phyloP scores from a whole-genome alignment of 1,284 basidiomycete genomes.

The Tausonia pullulans region DNA sequence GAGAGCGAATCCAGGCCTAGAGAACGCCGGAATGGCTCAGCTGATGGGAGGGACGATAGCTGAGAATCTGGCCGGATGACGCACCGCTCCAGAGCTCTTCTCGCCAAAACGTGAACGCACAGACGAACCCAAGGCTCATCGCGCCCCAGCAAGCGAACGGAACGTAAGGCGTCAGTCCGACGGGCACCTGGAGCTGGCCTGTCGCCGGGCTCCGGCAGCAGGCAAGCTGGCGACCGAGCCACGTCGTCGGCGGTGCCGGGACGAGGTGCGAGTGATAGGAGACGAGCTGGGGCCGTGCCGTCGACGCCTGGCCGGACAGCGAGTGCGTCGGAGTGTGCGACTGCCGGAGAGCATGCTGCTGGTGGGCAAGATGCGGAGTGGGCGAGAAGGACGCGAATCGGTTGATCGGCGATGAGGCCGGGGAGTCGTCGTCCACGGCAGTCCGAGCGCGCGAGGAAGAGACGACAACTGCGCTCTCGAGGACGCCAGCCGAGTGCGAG shows the following conservation, averaged over 20 bases:
- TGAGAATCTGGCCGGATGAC: constrained; percentile 10
- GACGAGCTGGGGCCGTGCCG: not conserved
- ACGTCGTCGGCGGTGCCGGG: not conserved
- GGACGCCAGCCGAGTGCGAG: not conserved
- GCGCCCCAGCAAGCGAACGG: constrained; percentile 27
- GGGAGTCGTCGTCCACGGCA: not conserved
- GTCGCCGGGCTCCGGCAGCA: not conserved
- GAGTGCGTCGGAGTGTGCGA: not conserved
- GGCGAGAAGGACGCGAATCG: too few species aligned
- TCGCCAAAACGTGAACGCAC: constrained; percentile 29
- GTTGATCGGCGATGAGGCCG: constrained; percentile 18
- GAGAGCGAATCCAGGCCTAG: not conserved
- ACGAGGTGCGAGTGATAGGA: constrained; percentile 11
- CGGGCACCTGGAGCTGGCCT: not conserved
- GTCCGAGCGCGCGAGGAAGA: not conserved
- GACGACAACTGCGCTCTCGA: not conserved
- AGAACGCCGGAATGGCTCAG: not conserved
- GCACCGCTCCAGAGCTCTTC: constrained; percentile 31
- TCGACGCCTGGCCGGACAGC: not conserved
- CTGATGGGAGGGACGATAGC: not conserved
- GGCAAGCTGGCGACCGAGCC: not conserved
- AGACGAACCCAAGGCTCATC: constrained; percentile 29
- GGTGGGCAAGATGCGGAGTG: constrained; percentile 21
- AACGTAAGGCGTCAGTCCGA: constrained; percentile 2
- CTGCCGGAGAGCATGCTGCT: constrained; percentile 21